Evolutionary conservation across 2,329 filamentous ascomycete species (phyloP), one percentile per base, ranked within the genome.

Genomic region (Cladophialophora immunda): DNA sequence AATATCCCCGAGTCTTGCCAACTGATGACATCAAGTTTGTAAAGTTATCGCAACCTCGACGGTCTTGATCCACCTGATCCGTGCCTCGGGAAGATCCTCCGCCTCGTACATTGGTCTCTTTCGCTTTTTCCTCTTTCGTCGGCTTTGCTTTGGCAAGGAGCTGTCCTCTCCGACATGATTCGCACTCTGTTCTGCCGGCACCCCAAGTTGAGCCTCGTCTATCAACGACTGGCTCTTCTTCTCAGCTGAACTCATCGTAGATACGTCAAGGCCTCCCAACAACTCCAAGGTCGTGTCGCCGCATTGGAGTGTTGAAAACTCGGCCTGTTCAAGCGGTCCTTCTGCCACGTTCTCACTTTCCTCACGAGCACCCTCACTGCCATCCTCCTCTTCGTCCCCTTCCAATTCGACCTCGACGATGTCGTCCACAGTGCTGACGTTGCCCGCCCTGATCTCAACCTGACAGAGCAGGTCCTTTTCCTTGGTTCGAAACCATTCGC

Each of bases 391-490:
- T 36, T 71, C 72, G n/a, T 71, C 47, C 19, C 66, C 69, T n/a
- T 71, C 72, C 47, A 68, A 62, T 27, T 77, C 76, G 55, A 79
- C 76, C 60, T 80, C 78, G 32, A 84, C 80, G 62, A 90, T 81
- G 80, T 89, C 87, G 79, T 90, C 87, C 62, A 89, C 82, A 53
- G 86, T 85, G 63, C 82, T 77, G 55, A 87, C 83, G 75, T 79
- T 86, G 29, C 86, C 86, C 68, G 86, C 86, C 73, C 81, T 81
- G 45, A 89, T 77, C 56, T 77, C 78, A 3, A 89, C 85, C 6
- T 72, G 74, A 74, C 82, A 88, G 67, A 79, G 76, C 61, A 81
- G 80, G 50, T 77, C 80, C 70, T 85, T 81, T 64, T 83, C 80
- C 74, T 85, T 82, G 29, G 58, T 66, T 7, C 61, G 58, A 71